Conservation (phyloP, 1,284 basidiomycete species). For the Rhodotorula sp. region DNA sequence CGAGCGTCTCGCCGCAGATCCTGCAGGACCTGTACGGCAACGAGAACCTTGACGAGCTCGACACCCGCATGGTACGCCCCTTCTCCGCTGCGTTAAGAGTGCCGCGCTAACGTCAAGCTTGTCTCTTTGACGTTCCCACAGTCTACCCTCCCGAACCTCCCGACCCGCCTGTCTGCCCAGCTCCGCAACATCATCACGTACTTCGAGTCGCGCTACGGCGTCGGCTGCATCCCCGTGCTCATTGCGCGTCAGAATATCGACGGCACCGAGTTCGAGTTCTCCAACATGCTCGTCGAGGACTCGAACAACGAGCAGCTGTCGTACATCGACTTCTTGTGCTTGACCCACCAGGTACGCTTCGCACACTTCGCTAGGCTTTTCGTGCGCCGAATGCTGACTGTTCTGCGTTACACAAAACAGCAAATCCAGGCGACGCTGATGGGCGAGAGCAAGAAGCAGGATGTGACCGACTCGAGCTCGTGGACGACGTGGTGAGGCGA, state of each 20-base stretch:
- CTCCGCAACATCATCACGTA: slow-evolving; percentile 78
- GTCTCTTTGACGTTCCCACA: slow-evolving; percentile 47
- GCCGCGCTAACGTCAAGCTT: not conserved
- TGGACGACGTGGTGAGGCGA: slow-evolving; percentile 30
- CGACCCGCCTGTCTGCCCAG: slow-evolving; percentile 78
- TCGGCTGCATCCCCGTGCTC: slow-evolving; percentile 65
- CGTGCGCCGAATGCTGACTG: slow-evolving; percentile 19
- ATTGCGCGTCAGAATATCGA: slow-evolving; percentile 92
- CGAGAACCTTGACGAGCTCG: slow-evolving; percentile 71
- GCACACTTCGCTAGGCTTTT: not conserved
- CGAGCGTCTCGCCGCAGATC: slow-evolving; percentile 75
- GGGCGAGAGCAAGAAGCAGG: slow-evolving; percentile 40
- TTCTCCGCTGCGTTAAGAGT: not conserved
- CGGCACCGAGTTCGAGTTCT: slow-evolving; percentile 90
- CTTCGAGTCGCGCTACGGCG: slow-evolving; percentile 65
- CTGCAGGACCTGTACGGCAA: slow-evolving; percentile 83
- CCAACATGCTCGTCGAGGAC: slow-evolving; percentile 96
- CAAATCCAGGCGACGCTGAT: slow-evolving; percentile 42
- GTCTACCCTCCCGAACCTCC: slow-evolving; percentile 71
- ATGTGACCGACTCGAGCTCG: slow-evolving; percentile 21
- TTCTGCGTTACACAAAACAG: slow-evolving; percentile 42
- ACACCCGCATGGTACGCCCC: slow-evolving; percentile 67
- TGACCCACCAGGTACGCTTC: not conserved
- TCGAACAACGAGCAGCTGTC: slow-evolving; percentile 90
- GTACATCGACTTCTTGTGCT: slow-evolving; percentile 40